Evolutionary conservation across 805 yeast genomes (phyloP), one percentile per base, ranked within the genome.

Genomic region (Candida boidinii): DNA sequence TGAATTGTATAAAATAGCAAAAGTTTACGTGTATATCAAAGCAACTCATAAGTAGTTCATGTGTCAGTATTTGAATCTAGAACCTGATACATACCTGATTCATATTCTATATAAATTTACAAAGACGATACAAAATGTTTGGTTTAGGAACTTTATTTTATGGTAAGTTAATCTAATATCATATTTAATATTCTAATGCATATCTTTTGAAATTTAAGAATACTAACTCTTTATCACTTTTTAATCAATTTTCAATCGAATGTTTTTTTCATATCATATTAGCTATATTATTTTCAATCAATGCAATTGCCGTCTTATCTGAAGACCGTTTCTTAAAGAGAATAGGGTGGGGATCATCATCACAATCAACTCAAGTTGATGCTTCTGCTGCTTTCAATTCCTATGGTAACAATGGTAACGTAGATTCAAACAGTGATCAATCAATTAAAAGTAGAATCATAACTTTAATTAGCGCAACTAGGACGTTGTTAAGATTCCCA

Each of bases 401-500:
- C 17, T 24, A 16, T 31, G 26, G 30, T n/a, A 13, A 35, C 37
- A 16, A 57, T 23, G 47, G 53, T 24, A 56, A 23, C 18, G 18
- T 25, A 17, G 30, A 30, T 7, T 24, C 28, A 9, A 40, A 37
- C n/a, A n/a, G n/a, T 9, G 34, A 30, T 9, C 33, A 30, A 13
- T 12, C 38, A 3, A 42, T 74, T n/a, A 74, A 74, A 43, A 45
- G 60, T 3, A 61, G 75, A 42, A 35, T 73, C 34, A 60, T 74
- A 34, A 73, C 69, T 41, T 60, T 74, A 33, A 74, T 74, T 4
- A 59, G 70, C 26, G 79, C 80, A n/a, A 68, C 72, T 3, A 55
- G 81, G 43, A 74, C 80, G 5, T 57, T 74, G 32, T 54, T 74
- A 48, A 54, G 80, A 33, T 60, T 75, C 27, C 81, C 81, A 1